Base-by-base conservation (phyloP, 192 early-diverging fungal genomes). In the Dissophora globulifera region DNA sequence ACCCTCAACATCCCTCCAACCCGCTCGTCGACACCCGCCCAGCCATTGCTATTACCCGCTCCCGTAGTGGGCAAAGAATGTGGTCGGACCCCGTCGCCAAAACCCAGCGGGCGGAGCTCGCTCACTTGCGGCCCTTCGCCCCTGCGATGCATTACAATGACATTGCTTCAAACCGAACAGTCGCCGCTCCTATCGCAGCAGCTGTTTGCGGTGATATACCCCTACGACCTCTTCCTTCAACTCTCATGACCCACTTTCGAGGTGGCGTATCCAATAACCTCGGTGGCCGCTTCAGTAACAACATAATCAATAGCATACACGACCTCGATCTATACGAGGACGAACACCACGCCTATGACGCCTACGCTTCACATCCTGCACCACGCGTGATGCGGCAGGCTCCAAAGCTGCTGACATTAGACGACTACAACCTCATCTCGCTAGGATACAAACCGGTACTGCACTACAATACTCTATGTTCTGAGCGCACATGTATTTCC, bases 361-460 rank as follows among this genome's bases (percentile, higher is more conserved):
- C 49, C 12, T 60, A 52, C 26, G 29, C 42, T 15, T 35, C 55
- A 19, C 70, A 58, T 4, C 30, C 48, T n/a, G 46, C 7, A 29
- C 55, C 65, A 0, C 49, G 65, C 38, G n/a, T 41, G 35, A 67
- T 67, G 65, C n/a, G 35, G 20, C 65, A 67, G 32, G 61, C 70
- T 23, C 70, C 70, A 1, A 64, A 51, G 29, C n/a, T 74, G 15
- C 30, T 74, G 55, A 74, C 50, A 15, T 43, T 74, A 4, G 70
- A 65, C 26, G 70, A 74, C 30, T 74, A 65, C 17, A 74, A 74
- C n/a, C 56, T 75, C 6, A 55, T 75, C 5, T 75, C 71, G 1
- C 56, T 75, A 9, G 71, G 71, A 54, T 74, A 74, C 43, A 74
- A 74, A 16, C 70, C 70, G 15, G 62, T 74, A 67, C 50, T 19